Conservation (phyloP, 208 protist species). For the Porcisia hertigi region DNA sequence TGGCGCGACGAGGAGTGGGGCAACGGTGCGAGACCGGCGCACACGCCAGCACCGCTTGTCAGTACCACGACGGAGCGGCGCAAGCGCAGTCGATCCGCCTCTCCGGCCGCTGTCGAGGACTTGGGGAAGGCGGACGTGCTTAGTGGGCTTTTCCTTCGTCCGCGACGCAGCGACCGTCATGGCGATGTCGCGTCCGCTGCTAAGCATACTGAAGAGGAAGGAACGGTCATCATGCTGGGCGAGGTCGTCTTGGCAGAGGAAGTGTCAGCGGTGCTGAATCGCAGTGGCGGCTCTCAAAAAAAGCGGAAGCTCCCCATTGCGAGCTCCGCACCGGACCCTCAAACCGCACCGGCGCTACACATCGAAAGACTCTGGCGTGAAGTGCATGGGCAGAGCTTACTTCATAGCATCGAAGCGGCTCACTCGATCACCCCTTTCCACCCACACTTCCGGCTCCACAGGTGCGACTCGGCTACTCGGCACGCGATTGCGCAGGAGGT, state of each 20-base stretch:
- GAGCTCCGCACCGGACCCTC: conserved; percentile 14
- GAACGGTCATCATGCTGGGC: conserved; percentile 52
- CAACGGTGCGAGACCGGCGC: background rate
- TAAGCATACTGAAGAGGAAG: conserved; percentile 4
- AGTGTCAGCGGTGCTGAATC: conserved; percentile 30
- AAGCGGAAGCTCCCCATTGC: conserved; percentile 6
- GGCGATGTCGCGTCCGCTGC: background rate
- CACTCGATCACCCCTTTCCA: conserved; percentile 18
- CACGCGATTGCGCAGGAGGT: conserved; percentile 24
- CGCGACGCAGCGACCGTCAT: background rate
- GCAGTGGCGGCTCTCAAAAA: conserved; percentile 11
- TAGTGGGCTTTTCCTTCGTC: conserved; percentile 15
- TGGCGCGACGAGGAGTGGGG: conserved; percentile 31
- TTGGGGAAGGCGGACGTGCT: conserved; percentile 14
- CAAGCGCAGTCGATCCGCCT: conserved; percentile 25
- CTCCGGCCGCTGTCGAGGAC: background rate
- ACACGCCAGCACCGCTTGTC: background rate
- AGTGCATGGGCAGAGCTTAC: conserved; percentile 43
- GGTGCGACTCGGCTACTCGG: conserved; percentile 11
- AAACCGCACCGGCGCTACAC: conserved; percentile 34
- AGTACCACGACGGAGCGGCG: conserved; percentile 6
- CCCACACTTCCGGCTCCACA: conserved; percentile 14
- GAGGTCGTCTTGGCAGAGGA: conserved; percentile 61
- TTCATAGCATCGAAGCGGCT: conserved; percentile 42
- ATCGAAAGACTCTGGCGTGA: conserved; percentile 57